Base-by-base conservation (phyloP, 768 basidiomycete genomes). In the Pleurotus pulmonarius region DNA sequence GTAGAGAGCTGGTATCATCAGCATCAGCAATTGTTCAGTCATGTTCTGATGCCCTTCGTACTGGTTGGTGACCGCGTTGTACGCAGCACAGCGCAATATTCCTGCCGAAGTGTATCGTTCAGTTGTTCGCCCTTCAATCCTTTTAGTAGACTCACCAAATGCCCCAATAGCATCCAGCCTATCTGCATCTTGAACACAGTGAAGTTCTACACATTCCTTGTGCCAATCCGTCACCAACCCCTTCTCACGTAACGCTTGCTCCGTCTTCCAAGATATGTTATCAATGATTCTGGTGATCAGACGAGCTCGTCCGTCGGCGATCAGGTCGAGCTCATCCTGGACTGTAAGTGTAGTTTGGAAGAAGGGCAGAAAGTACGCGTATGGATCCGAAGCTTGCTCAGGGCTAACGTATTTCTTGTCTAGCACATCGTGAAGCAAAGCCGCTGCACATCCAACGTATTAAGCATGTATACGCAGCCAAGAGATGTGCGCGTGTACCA, bases 391-490 rank as follows among this genome's bases (percentile, higher is more conserved):
- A 2, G 82, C 80, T 62, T 81, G 69, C 55, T 75, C 76, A 11
- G 76, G 68, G 1, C 84, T 73, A 15, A 86, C 85, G 64, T 93
- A 92, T 75, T 93, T 92, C 73, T 88, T 90, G 79, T 92, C 90
- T 34, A 91, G 74, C 41, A 94, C 79, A 69, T 96, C 93, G 64
- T 95, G 94, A 45, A 95, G 81, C 39, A 96, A 80, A n/a, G 94
- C 88, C 26, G 89, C 87, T 82, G 59, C 37, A n/a, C 16, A 5
- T 37, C 13, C 37, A 40, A 20, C 2, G 7, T 13, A 12, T 29
- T 29, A 25, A 49, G 12, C 16, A n/a, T 25, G 12, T 11, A 20
- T 4, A 13, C 26, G 20, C 48, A 38, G 18, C 8, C 12, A 13
- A 11, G 37, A 40, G 40, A 43, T 54, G 53, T 47, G 64, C n/a